Evolutionary conservation across 176 grass and related monocot species (phyloP).

Genomic region (Avena atlantica): DNA sequence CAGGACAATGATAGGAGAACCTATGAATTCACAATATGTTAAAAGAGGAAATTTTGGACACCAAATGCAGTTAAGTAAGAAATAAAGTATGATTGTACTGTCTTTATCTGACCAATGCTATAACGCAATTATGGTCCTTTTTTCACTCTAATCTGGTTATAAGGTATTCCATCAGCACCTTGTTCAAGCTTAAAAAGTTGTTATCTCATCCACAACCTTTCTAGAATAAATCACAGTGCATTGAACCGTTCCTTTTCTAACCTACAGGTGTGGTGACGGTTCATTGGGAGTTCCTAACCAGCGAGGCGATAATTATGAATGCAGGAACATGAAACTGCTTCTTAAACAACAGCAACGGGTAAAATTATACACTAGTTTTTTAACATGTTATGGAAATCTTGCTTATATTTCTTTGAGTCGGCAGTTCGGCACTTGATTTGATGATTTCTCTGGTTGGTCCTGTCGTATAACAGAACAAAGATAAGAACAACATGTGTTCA

Average conservation of each 20-base stretch:
- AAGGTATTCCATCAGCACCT: not conserved
- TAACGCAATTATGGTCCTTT: slow-evolving; percentile 12
- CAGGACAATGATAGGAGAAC: not conserved
- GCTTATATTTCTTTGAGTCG: slow-evolving; percentile 20
- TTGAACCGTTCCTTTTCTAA: slow-evolving; percentile 32
- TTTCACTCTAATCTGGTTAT: slow-evolving; percentile 13
- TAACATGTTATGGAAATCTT: slow-evolving; percentile 18
- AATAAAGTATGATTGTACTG: slow-evolving; percentile 1
- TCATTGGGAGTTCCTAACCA: slow-evolving; percentile 94
- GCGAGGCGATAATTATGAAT: slow-evolving; percentile 98
- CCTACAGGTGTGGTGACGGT: slow-evolving; percentile 88
- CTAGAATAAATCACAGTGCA: slow-evolving; percentile 21
- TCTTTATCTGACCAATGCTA: not conserved
- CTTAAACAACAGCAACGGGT: slow-evolving; percentile 98
- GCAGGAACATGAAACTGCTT: slow-evolving; percentile 97
- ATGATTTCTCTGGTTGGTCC: not conserved
- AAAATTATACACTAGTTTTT: slow-evolving; percentile 39
- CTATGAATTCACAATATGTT: not conserved
- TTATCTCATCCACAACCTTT: slow-evolving; percentile 11
- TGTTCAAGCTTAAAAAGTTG: slow-evolving; percentile 15
- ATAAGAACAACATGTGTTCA: not conserved
- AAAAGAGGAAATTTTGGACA: not conserved
- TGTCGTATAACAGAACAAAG: slow-evolving; percentile 13
- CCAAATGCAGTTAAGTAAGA: not conserved
- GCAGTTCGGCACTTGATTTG: slow-evolving; percentile 29